phyloP scores from a whole-genome alignment of 768 basidiomycete species.

The Lactarius evosmus region DNA sequence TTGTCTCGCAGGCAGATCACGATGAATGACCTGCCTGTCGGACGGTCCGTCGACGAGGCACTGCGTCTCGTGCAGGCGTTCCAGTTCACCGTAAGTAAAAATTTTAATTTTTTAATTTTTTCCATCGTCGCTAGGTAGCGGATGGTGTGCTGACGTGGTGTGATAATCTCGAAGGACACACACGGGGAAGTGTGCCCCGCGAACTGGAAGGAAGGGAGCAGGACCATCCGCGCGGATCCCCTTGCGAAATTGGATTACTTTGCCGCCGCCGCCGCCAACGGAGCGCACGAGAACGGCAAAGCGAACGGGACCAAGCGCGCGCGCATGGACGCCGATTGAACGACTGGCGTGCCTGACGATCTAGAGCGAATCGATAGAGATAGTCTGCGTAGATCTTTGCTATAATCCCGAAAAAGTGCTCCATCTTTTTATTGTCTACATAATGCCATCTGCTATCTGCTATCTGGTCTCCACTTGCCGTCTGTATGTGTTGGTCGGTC shows the following conservation, averaged over 20 bases:
- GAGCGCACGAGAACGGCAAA: slow-evolving; percentile 32
- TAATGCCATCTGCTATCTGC: neutral
- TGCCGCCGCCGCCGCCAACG: slow-evolving; percentile 31
- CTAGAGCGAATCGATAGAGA: neutral
- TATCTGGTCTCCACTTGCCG: neutral
- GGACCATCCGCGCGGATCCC: slow-evolving; percentile 82
- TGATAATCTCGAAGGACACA: slow-evolving; percentile 53
- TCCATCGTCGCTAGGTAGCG: neutral
- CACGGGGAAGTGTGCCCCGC: slow-evolving; percentile 93
- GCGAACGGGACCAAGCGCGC: slow-evolving; percentile 56
- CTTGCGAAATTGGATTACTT: slow-evolving; percentile 75
- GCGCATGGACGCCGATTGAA: slow-evolving; percentile 47
- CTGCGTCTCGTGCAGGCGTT: slow-evolving; percentile 89
- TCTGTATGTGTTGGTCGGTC: neutral
- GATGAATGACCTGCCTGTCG: slow-evolving; percentile 90
- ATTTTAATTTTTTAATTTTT: too few species aligned
- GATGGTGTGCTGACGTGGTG: neutral
- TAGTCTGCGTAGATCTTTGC: neutral
- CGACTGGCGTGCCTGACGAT: neutral
- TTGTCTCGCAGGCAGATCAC: slow-evolving; percentile 57
- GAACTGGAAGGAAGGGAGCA: slow-evolving; percentile 79
- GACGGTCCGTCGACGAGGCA: slow-evolving; percentile 94
- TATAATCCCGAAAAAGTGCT: neutral
- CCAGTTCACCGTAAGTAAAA: slow-evolving; percentile 81
- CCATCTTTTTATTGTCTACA: neutral